Conservation (phyloP, 768 basidiomycete species). For the Tephrocybe rancida region DNA sequence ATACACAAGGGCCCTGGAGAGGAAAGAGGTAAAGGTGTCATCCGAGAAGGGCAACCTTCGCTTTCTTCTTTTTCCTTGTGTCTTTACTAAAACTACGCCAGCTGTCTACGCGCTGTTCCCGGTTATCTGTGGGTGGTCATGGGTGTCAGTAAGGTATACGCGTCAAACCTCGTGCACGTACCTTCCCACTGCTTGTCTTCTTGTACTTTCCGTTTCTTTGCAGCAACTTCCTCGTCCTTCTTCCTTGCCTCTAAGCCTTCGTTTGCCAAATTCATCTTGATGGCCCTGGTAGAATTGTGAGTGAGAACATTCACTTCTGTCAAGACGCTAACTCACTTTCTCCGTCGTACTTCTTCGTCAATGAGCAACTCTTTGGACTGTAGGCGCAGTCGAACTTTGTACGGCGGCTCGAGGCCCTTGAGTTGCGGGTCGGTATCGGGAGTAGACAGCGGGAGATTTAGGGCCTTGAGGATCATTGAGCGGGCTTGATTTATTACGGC, state of each 20-base stretch:
- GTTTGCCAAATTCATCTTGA: conserved; percentile 91
- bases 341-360: conserved; percentile 83
- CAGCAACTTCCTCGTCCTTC: conserved; percentile 82
- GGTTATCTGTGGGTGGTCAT: conserved; percentile 46
- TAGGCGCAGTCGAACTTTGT: conserved; percentile 64
- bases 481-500: conserved; percentile 80
- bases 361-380: conserved; percentile 86
- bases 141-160: not conserved
- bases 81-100: conserved; percentile 75
- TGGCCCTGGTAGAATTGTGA: conserved; percentile 50
- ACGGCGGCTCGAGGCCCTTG: conserved; percentile 59
- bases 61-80: conserved; percentile 84
- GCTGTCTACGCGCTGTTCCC: conserved; percentile 82
- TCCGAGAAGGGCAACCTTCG: conserved; percentile 67
- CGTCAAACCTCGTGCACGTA: conserved; percentile 29
- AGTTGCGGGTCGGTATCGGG: conserved; percentile 62
- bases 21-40: conserved; percentile 31
- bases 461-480: conserved; percentile 59
- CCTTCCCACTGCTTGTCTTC: conserved; percentile 92
- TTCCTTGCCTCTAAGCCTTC: conserved; percentile 92
- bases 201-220: conserved; percentile 85
- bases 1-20: conserved; percentile 21
- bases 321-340: conserved; percentile 61
- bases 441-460: conserved; percentile 62
- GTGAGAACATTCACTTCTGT: conserved; percentile 4